phyloP scores from a whole-genome alignment of 179 eudicot species.

The Beta corolliflora region DNA sequence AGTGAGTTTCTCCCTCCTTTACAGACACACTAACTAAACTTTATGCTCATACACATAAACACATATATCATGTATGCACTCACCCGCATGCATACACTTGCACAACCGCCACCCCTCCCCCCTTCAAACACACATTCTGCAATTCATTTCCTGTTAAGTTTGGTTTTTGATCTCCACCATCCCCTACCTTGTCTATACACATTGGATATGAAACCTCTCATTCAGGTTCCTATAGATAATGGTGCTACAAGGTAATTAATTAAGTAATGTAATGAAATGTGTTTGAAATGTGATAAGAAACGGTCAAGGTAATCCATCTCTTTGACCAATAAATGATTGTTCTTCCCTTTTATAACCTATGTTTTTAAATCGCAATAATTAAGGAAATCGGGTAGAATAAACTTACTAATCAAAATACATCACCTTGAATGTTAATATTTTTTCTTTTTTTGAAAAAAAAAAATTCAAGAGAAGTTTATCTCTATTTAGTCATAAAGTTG shows the following conservation, averaged over 20 bases:
- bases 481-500: not conserved
- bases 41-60: not conserved
- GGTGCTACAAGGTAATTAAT: not conserved
- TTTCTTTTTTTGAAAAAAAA: not conserved
- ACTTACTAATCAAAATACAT: not conserved
- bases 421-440: not conserved
- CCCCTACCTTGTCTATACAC: not conserved
- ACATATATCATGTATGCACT: not conserved
- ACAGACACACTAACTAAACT: no score
- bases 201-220: not conserved
- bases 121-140: not conserved
- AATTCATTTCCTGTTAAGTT: not conserved
- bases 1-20: constrained; percentile 45
- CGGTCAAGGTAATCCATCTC: not conserved
- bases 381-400: not conserved
- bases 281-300: not conserved
- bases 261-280: not conserved
- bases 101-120: not conserved
- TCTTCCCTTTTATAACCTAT: not conserved
- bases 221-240: not conserved
- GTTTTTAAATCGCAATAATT: not conserved
- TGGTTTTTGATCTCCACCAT: not conserved
- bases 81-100: not conserved
- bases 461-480: not conserved
- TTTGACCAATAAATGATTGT: not conserved